Percentiles rank a stretch among this genome's conserved stretches.
These are phyloP conservation scores for Meyerozyma athensensis DNA, from an alignment of 1,139 yeast species.

Conservation along the genomic window DNA sequence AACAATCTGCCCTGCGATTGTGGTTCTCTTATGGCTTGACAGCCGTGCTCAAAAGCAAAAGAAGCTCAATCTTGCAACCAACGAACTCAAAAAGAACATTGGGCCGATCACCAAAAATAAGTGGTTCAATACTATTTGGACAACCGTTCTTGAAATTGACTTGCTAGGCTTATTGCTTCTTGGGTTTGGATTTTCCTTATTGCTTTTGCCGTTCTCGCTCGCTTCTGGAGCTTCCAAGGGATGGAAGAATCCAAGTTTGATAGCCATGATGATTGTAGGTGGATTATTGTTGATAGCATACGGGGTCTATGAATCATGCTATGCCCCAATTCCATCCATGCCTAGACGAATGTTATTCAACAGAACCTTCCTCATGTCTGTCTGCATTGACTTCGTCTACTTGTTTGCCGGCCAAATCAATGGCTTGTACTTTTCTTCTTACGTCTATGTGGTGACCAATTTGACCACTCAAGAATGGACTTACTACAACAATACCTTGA, in stretches of 20 bases:
- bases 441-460: slow-evolving; percentile 14
- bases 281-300: slow-evolving; percentile 23
- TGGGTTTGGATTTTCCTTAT: slow-evolving; percentile 30
- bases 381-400: slow-evolving; percentile 24
- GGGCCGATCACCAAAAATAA: slow-evolving; percentile 1
- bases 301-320: slow-evolving; percentile 20
- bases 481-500: slow-evolving; percentile 27
- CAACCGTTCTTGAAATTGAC: slow-evolving; percentile 24
- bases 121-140: slow-evolving; percentile 8
- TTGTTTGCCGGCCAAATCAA: slow-evolving; percentile 20
- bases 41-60: slow-evolving; percentile 18
- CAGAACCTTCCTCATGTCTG: slow-evolving; percentile 28
- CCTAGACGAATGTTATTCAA: slow-evolving; percentile 27
- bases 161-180: slow-evolving; percentile 29
- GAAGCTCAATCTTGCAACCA: slow-evolving; percentile 7
- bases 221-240: slow-evolving; percentile 21
- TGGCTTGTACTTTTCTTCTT: slow-evolving; percentile 13
- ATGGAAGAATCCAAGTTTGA: slow-evolving; percentile 32
- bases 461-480: slow-evolving; percentile 25
- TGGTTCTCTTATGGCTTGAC: slow-evolving; percentile 23
- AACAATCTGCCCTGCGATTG: slow-evolving; percentile 22
- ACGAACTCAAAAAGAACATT: slow-evolving; percentile 5
- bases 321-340: slow-evolving; percentile 29
- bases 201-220: slow-evolving; percentile 30
- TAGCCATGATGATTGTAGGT: slow-evolving; percentile 34